phyloP scores from a whole-genome alignment of 345 rosid species.

The Fremontodendron californicum region DNA sequence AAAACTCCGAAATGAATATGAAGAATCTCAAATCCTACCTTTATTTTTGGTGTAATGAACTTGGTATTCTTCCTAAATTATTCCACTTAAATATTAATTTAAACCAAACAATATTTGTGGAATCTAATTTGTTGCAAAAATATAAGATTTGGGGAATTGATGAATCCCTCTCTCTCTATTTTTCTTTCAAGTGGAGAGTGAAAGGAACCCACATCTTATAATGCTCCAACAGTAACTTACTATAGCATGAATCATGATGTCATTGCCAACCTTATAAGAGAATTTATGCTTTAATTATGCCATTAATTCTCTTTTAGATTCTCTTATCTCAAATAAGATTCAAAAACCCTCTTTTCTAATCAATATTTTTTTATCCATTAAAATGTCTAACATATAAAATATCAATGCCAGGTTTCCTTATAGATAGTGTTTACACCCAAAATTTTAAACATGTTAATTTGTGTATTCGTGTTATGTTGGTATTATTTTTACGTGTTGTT shows the following conservation, averaged over 20 bases:
- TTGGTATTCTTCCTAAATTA: neutral
- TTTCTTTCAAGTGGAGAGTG: neutral
- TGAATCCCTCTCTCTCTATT: neutral
- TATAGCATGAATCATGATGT: neutral
- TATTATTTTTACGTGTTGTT: too few relatives aligned
- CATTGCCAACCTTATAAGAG: neutral
- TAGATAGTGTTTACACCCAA: neutral
- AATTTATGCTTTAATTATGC: neutral
- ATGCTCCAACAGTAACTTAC: neutral
- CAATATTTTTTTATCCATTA: neutral
- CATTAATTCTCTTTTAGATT: neutral
- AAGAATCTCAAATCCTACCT: too few relatives aligned
- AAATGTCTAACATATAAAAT: neutral
- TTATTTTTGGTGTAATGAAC: neutral
- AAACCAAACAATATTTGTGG: neutral
- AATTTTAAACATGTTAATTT: too few relatives aligned
- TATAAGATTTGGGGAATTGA: neutral
- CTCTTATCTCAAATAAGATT: neutral
- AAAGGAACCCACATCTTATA: neutral
- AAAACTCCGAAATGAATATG: too few relatives aligned
- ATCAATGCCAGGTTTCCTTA: neutral
- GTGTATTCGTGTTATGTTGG: too few relatives aligned
- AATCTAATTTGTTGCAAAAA: constrained; percentile 2
- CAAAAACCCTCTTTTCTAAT: neutral
- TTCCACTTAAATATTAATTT: neutral